Conservation (phyloP, 768 basidiomycete genomes). For the Termitomyces sp. region DNA sequence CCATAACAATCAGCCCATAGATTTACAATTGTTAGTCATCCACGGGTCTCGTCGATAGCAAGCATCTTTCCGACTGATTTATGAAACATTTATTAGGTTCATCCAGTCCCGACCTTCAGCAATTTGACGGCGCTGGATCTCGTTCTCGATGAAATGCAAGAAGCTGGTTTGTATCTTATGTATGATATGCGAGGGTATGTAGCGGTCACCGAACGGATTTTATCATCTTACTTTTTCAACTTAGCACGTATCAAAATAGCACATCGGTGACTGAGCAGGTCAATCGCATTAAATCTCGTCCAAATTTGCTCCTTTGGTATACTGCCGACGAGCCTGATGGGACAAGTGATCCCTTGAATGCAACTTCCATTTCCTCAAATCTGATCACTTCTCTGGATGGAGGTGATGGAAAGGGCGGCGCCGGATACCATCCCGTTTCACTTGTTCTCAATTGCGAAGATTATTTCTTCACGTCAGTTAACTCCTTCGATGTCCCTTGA, state of each 20-base stretch:
- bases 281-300: slow-evolving; percentile 56
- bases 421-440: slow-evolving; percentile 62
- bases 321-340: slow-evolving; percentile 72
- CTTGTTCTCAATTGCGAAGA: slow-evolving; percentile 64
- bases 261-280: slow-evolving; percentile 65
- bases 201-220: background rate
- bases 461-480: slow-evolving; percentile 48
- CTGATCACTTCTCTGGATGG: slow-evolving; percentile 56
- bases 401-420: slow-evolving; percentile 39
- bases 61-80: background rate
- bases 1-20: slow-evolving; percentile 12
- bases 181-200: slow-evolving; percentile 72
- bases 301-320: slow-evolving; percentile 71
- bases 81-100: slow-evolving; percentile 43
- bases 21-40: slow-evolving; percentile 34
- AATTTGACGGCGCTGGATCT: slow-evolving; percentile 51
- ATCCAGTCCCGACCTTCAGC: slow-evolving; percentile 64
- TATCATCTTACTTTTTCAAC: slow-evolving; percentile 5
- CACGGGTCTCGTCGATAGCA: background rate
- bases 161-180: slow-evolving; percentile 66
- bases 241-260: slow-evolving; percentile 59
- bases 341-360: slow-evolving; percentile 59
- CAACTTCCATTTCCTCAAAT: slow-evolving; percentile 46
- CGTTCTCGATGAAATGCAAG: slow-evolving; percentile 68
- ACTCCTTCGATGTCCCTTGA: background rate